Evolutionary conservation across 768 basidiomycete genomes (phyloP).

Genomic region (Kwoniella europaea): DNA sequence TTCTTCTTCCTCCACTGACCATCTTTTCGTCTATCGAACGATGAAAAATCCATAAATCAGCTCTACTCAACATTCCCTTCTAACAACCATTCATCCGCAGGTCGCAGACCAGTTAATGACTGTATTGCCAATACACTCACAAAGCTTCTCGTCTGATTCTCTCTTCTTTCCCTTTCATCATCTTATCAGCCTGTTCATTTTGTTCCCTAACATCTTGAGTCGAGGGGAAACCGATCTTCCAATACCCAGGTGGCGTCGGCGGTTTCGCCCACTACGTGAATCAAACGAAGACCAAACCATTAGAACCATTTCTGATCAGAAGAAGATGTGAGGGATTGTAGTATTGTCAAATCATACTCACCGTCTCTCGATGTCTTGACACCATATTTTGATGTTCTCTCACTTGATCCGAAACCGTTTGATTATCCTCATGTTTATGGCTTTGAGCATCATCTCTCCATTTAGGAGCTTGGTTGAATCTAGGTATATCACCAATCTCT

Average conservation of each 20-base stretch:
- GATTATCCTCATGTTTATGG: slow-evolving; percentile 54
- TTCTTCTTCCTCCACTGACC: slow-evolving; percentile 48
- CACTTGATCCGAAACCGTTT: slow-evolving; percentile 38
- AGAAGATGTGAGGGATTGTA: not conserved
- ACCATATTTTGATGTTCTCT: slow-evolving; percentile 47
- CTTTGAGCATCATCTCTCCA: slow-evolving; percentile 66
- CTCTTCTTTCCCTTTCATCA: slow-evolving; percentile 70
- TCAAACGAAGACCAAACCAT: too few species aligned
- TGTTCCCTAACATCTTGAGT: slow-evolving; percentile 81
- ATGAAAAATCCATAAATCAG: not conserved
- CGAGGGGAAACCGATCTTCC: slow-evolving; percentile 86
- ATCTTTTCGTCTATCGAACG: slow-evolving; percentile 25
- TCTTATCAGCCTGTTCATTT: slow-evolving; percentile 72
- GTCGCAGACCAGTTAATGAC: too few species aligned
- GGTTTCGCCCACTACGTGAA: slow-evolving; percentile 67
- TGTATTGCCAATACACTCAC: too few species aligned
- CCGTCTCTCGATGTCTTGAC: slow-evolving; percentile 52
- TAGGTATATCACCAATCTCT: slow-evolving; percentile 73
- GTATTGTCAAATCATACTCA: slow-evolving; percentile 20
- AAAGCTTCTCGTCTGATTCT: slow-evolving; percentile 68
- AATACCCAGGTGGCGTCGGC: slow-evolving; percentile 82
- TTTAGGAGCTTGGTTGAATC: slow-evolving; percentile 68
- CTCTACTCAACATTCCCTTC: too few species aligned
- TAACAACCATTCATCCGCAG: too few species aligned
- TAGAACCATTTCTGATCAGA: too few species aligned